These are phyloP conservation scores for Lagerstroemia fauriei DNA, from an alignment of 441 rosid genomes.

Conservation along the genomic window DNA sequence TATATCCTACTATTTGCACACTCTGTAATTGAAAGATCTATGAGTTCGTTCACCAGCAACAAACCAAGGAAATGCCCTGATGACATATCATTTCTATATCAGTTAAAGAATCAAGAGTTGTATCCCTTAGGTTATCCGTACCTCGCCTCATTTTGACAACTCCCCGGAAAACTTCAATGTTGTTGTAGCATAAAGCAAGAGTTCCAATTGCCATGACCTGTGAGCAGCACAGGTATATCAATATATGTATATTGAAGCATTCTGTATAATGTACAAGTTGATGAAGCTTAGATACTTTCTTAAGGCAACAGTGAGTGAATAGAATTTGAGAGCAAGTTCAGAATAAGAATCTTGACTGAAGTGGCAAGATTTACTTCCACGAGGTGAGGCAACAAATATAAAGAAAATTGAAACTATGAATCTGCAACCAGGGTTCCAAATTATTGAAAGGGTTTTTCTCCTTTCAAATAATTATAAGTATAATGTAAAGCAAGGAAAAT, in stretches of 20 bases:
- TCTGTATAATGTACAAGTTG: too few relatives aligned
- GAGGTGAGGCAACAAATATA: background rate
- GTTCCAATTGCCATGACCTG: conserved; percentile 96
- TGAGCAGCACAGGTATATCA: conserved; percentile 23
- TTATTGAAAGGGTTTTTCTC: background rate
- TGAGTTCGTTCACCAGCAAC: background rate
- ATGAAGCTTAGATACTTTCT: background rate
- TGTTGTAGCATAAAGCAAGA: conserved; percentile 79
- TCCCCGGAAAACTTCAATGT: conserved; percentile 80
- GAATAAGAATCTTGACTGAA: background rate
- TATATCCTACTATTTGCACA: too few relatives aligned
- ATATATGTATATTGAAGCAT: too few relatives aligned
- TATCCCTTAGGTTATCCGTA: conserved; percentile 18
- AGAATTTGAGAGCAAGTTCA: background rate
- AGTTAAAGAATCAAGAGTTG: too few relatives aligned
- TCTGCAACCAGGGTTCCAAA: background rate
- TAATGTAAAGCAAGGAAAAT: background rate
- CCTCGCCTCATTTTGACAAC: conserved; percentile 92
- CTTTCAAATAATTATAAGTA: background rate
- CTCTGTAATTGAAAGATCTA: background rate
- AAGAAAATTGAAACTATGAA: background rate
- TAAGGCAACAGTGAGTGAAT: too few relatives aligned
- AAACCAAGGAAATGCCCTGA: background rate
- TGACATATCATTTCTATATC: too few relatives aligned
- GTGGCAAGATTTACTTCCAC: background rate